A percentile compares a stretch with the other conserved stretches of the same genome.
Conservation (phyloP, 164 flowering plant species). For the Saururus chinensis region DNA sequence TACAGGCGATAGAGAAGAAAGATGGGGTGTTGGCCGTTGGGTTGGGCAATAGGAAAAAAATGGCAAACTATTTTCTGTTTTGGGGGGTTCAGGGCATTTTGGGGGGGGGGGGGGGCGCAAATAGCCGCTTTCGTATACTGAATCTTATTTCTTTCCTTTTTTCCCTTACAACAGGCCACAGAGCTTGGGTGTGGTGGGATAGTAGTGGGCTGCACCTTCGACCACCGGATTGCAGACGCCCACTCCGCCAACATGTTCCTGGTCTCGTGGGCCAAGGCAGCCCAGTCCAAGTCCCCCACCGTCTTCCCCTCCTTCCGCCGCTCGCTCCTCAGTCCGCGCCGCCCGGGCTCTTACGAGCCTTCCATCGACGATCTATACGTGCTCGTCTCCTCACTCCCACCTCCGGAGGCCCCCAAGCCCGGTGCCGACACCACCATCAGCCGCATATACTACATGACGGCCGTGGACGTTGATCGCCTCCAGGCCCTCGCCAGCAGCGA, state of each 20-base stretch:
- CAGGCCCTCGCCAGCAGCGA: conserved; percentile 4
- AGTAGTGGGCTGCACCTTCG: conserved; percentile 41
- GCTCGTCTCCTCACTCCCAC: conserved; percentile 5
- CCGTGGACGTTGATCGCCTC: conserved; percentile 1
- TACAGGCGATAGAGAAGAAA: too few relatives aligned
- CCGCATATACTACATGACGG: conserved; percentile 7
- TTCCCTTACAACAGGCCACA: conserved; percentile 16
- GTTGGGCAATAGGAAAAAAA: too few relatives aligned
- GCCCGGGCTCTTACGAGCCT: background rate
- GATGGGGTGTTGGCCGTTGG: too few relatives aligned
- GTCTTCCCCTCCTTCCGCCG: conserved; percentile 7
- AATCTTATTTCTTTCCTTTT: background rate
- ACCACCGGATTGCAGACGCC: conserved; percentile 54
- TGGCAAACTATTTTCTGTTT: too few relatives aligned
- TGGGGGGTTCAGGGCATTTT: too few relatives aligned
- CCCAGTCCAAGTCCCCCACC: conserved; percentile 14
- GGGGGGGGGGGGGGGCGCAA: too few relatives aligned
- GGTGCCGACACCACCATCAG: conserved; percentile 3
- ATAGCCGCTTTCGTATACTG: too few relatives aligned
- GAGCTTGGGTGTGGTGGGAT: conserved; percentile 42
- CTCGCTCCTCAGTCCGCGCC: conserved; percentile 12
- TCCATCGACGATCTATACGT: conserved; percentile 5
- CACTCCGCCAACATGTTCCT: conserved; percentile 46
- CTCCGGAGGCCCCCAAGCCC: background rate
- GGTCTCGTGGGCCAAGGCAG: conserved; percentile 32